A percentile compares a stretch with the other conserved stretches of the same genome.
phyloP scores from a whole-genome alignment of 169 alveolate genomes.

The Eimeria sp. region DNA sequence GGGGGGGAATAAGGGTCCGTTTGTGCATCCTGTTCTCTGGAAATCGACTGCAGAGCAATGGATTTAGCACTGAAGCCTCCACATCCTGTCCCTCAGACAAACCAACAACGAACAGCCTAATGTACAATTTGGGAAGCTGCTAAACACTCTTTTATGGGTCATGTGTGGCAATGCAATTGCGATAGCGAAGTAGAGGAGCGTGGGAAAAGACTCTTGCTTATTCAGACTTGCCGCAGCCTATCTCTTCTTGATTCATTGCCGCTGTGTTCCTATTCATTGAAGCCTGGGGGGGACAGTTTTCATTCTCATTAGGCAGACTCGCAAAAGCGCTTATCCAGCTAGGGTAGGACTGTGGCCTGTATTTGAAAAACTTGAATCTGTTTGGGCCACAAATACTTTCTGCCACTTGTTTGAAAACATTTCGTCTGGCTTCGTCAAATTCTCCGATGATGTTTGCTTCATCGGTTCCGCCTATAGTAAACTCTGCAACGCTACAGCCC shows the following conservation, averaged over 20 bases:
- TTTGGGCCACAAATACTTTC: slow-evolving; percentile 10
- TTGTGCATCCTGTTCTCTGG: slow-evolving; percentile 94
- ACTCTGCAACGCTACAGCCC: not conserved
- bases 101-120: slow-evolving; percentile 10
- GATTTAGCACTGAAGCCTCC: slow-evolving; percentile 13
- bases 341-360: slow-evolving; percentile 16
- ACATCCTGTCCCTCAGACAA: not conserved
- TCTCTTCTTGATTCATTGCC: not conserved
- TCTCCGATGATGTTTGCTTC: not conserved
- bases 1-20: slow-evolving; percentile 95
- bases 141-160: not conserved
- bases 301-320: not conserved
- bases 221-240: not conserved
- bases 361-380: slow-evolving; percentile 12
- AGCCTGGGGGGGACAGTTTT: not conserved
- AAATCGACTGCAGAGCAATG: slow-evolving; percentile 87
- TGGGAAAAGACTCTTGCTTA: not conserved
- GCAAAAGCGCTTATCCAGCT: not conserved
- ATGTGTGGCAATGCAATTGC: not conserved
- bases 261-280: not conserved
- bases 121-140: not conserved
- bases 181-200: not conserved
- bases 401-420: not conserved
- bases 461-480: not conserved
- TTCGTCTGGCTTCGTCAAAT: not conserved